Conservation (phyloP, 805 yeast genomes). For the Hanseniaspora pseudoguilliermondii region DNA sequence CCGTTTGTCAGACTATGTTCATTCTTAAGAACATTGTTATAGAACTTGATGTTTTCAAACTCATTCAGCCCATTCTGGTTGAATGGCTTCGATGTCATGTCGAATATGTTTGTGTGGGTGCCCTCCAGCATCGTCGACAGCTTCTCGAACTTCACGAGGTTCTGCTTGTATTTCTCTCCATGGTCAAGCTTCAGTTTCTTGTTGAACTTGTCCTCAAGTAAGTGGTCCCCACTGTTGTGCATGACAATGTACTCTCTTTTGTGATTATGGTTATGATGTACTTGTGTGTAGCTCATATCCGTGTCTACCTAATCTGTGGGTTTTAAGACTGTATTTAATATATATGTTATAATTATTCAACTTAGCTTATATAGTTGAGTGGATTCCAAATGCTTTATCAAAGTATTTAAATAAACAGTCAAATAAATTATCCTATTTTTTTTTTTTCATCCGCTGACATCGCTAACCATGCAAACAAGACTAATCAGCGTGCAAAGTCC, state of each 20-base stretch:
- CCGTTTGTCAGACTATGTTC: slow-evolving; percentile 24
- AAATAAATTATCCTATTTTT: too few relatives aligned
- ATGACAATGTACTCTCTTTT: not conserved
- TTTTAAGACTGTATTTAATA: too few relatives aligned
- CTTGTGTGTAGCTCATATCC: not conserved
- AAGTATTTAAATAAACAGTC: too few relatives aligned
- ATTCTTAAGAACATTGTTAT: slow-evolving; percentile 21
- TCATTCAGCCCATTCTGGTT: slow-evolving; percentile 23
- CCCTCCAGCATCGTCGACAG: not conserved
- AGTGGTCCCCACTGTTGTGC: not conserved
- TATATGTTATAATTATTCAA: too few relatives aligned
- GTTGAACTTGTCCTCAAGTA: slow-evolving; percentile 1
- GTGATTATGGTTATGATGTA: not conserved
- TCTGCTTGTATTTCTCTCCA: not conserved
- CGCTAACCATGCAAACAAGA: too few relatives aligned
- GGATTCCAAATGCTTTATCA: too few relatives aligned
- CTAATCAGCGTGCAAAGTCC: too few relatives aligned
- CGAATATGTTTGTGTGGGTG: not conserved
- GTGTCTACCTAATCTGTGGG: not conserved
- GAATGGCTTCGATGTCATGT: slow-evolving; percentile 24
- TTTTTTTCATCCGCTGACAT: too few relatives aligned
- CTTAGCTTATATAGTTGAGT: too few relatives aligned
- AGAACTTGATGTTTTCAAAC: slow-evolving; percentile 25
- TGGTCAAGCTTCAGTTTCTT: slow-evolving; percentile 7
- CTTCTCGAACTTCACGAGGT: slow-evolving; percentile 4